These are phyloP conservation scores for Camelina sativa DNA, from an alignment of 345 rosid genomes.

Conservation along the genomic window DNA sequence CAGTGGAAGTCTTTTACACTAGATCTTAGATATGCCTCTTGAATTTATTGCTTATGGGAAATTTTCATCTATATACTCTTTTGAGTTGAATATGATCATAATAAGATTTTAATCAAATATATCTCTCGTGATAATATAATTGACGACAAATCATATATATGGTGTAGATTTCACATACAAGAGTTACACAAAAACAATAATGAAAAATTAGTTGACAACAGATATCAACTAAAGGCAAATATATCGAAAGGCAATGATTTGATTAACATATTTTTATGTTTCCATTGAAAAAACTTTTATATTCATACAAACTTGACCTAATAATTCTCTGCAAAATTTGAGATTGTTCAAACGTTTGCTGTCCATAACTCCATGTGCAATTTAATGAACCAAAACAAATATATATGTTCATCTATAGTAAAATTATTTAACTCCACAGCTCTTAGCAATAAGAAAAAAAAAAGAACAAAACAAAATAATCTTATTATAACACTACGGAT, in stretches of 20 bases:
- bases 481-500: neutral
- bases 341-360: neutral
- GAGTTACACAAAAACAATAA: no score
- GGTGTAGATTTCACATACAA: neutral
- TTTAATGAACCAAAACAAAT: neutral
- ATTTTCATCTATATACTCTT: no score
- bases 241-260: neutral
- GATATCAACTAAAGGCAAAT: neutral
- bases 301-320: neutral
- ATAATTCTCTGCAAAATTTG: neutral
- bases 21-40: no score
- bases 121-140: no score
- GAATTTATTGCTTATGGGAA: no score
- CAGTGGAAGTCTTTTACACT: no score
- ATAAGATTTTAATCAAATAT: no score
- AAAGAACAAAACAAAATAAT: neutral
- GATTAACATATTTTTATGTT: neutral
- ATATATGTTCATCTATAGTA: neutral
- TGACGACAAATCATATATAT: no score
- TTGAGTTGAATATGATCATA: no score
- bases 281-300: neutral
- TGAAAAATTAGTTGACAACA: no score
- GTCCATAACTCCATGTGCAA: conserved; percentile 17
- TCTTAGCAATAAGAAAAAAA: neutral
- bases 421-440: neutral